Evolutionary conservation across 768 basidiomycete genomes (phyloP).

Genomic region (Tulasnella sp.): DNA sequence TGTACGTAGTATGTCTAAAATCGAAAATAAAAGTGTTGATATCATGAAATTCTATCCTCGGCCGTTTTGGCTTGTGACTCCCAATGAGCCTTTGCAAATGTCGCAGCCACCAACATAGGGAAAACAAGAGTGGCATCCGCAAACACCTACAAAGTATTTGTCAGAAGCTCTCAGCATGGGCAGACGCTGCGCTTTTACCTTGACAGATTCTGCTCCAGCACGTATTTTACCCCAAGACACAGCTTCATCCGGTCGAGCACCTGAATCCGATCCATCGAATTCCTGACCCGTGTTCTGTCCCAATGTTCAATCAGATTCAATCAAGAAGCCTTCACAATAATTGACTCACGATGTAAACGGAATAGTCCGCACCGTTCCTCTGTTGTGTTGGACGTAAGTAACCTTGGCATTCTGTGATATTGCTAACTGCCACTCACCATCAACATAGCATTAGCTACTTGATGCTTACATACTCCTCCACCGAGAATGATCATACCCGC

Average conservation of each 20-base stretch:
- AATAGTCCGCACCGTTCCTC: conserved; percentile 96
- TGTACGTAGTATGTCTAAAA: neutral
- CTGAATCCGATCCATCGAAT: conserved; percentile 96
- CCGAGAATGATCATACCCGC: conserved; percentile 98
- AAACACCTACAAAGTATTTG: conserved; percentile 26
- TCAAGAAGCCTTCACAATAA: neutral
- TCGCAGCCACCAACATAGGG: conserved; percentile 34
- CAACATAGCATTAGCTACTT: conserved; percentile 99
- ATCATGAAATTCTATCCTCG: neutral
- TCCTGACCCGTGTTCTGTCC: conserved; percentile 98
- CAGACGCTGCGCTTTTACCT: conserved; percentile 35
- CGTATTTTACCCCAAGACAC: conserved; percentile 98
- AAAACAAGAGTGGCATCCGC: conserved; percentile 38
- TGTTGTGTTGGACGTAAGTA: conserved; percentile 25
- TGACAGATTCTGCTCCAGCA: conserved; percentile 66
- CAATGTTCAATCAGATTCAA: conserved; percentile 58
- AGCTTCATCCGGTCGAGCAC: conserved; percentile 93
- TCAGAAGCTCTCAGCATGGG: too few relatives aligned
- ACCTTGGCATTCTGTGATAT: neutral
- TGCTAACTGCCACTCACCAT: conserved; percentile 47
- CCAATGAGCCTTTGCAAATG: conserved; percentile 33
- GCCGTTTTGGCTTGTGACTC: conserved; percentile 18
- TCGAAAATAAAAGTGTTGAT: neutral
- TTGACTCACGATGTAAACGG: conserved; percentile 74
- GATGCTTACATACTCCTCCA: conserved; percentile 97